phyloP scores from a whole-genome alignment of 2,329 filamentous ascomycete genomes.

The Neofusicoccum ribis region DNA sequence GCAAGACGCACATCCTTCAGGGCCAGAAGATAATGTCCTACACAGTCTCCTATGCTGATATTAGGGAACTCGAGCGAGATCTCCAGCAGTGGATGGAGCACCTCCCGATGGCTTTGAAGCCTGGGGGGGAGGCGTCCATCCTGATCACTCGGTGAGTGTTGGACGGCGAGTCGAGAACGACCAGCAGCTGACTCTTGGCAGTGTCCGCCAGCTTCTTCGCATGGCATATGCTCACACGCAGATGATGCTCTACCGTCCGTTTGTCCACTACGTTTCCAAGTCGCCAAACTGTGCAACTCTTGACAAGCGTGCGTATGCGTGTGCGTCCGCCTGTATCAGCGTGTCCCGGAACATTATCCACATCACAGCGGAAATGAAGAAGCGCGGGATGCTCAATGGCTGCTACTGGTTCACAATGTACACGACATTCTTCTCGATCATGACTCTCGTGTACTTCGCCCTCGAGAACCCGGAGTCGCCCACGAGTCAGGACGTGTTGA shows the following conservation, averaged over 20 bases:
- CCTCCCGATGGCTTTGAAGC: conserved; percentile 74
- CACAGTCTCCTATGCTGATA: conserved; percentile 63
- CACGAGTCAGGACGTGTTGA: conserved; percentile 75
- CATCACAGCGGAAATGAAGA: conserved; percentile 75
- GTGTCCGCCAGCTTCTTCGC: conserved; percentile 71
- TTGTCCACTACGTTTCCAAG: conserved; percentile 78
- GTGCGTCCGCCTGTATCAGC: conserved; percentile 66
- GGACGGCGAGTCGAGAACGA: too few relatives aligned
- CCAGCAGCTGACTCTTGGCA: conserved; percentile 27
- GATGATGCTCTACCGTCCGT: conserved; percentile 79
- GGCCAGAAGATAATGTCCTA: conserved; percentile 52
- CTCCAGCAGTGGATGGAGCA: conserved; percentile 64
- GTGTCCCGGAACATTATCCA: conserved; percentile 75
- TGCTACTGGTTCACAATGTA: conserved; percentile 88
- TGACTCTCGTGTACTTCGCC: conserved; percentile 77
- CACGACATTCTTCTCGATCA: conserved; percentile 77
- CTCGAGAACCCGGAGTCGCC: conserved; percentile 76
- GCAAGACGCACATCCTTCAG: conserved; percentile 25
- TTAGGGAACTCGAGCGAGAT: conserved; percentile 64
- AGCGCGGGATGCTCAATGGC: conserved; percentile 71
- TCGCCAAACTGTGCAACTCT: conserved; percentile 51
- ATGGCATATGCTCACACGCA: conserved; percentile 83
- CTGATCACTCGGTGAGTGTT: conserved; percentile 71
- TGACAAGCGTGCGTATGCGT: conserved; percentile 79
- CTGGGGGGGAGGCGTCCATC: conserved; percentile 72